phyloP scores from a whole-genome alignment of 345 rosid genomes.

The Combretum micranthum region DNA sequence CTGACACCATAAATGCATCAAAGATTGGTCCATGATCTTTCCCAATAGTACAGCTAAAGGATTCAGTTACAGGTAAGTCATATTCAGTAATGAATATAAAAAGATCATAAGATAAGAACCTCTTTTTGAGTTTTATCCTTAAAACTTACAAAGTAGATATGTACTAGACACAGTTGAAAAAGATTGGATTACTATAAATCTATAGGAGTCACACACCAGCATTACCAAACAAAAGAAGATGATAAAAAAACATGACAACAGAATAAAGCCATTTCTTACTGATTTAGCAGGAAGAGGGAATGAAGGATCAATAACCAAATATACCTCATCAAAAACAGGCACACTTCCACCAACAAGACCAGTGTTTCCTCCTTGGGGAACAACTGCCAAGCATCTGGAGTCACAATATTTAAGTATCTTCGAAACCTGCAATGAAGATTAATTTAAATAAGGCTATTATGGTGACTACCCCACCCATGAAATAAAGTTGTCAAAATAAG shows the following conservation, averaged over 20 bases:
- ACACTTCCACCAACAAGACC: conserved; percentile 99
- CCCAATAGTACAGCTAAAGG: no score
- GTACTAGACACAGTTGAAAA: no score
- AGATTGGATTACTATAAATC: no score
- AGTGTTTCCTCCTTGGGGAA: conserved; percentile 98
- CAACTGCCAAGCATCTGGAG: conserved; percentile 78
- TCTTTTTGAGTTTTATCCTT: no score
- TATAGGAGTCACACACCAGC: no score
- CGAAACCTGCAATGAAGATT: conserved; percentile 57
- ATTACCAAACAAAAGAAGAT: no score
- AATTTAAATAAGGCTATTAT: background rate
- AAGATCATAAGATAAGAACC: no score
- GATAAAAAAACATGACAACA: background rate
- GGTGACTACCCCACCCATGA: background rate
- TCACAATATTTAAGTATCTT: conserved; percentile 71
- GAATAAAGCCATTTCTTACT: background rate
- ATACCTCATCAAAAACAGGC: conserved; percentile 94
- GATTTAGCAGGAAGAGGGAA: background rate
- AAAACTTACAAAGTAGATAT: no score
- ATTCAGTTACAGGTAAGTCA: no score
- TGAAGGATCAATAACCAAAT: background rate
- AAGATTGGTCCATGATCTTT: no score
- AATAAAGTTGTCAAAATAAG: background rate
- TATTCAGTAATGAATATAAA: no score
- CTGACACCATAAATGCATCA: no score